Conservation (phyloP, 2,329 filamentous ascomycete species). For the Trichocomaceae sp. region DNA sequence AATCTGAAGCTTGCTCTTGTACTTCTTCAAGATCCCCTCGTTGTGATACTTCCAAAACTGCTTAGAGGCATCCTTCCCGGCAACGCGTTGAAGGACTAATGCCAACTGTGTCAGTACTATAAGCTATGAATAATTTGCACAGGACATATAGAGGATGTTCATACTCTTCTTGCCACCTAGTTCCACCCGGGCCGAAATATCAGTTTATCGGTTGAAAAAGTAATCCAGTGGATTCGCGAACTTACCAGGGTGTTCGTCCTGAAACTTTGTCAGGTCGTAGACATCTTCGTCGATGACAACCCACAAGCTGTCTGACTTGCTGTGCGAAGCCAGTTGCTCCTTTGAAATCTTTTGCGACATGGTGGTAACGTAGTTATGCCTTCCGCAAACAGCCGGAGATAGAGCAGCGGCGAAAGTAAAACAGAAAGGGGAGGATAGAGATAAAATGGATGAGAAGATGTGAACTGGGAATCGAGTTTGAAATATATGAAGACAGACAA, state of each 20-base stretch:
- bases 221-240: not conserved
- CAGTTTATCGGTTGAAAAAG: not conserved
- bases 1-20: conserved; percentile 53
- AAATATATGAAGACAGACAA: not conserved
- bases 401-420: not conserved
- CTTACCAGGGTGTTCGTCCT: conserved; percentile 66
- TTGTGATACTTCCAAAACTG: conserved; percentile 64
- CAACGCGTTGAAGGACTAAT: conserved; percentile 58
- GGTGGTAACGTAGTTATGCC: conserved; percentile 19
- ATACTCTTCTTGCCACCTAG: conserved; percentile 65
- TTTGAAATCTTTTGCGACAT: conserved; percentile 87
- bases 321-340: conserved; percentile 84
- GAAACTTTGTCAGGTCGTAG: conserved; percentile 86
- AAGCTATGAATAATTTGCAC: not conserved
- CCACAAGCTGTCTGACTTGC: conserved; percentile 78
- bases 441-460: not conserved
- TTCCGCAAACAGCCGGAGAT: not conserved
- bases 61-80: conserved; percentile 61
- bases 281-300: conserved; percentile 92
- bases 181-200: not conserved
- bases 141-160: conserved; percentile 20
- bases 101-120: not conserved
- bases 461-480: not conserved
- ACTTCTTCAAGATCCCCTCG: conserved; percentile 56
- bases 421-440: not conserved